Evolutionary conservation across 108 stramenopile species (phyloP).

Genomic region (Schizochytrium sp.): DNA sequence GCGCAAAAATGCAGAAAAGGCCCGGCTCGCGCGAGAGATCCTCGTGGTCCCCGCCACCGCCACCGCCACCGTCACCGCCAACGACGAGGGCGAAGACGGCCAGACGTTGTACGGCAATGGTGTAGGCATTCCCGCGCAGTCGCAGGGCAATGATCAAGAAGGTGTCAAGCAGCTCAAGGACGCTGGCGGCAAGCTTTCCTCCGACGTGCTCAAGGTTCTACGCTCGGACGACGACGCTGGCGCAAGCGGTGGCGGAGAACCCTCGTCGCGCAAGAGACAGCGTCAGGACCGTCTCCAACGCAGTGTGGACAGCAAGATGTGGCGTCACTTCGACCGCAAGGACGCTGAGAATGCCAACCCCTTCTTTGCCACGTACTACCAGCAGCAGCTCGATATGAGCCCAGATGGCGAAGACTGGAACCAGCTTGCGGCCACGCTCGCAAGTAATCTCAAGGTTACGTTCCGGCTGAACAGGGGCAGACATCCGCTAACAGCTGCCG

Average conservation of each 20-base stretch:
- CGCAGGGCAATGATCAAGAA: neutral
- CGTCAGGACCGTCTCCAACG: neutral
- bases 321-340: constrained; percentile 13
- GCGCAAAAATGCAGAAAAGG: neutral
- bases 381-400: neutral
- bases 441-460: neutral
- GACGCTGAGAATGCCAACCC: neutral
- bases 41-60: neutral
- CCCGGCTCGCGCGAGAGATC: neutral
- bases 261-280: neutral
- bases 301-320: neutral
- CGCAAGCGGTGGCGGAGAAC: too few species aligned
- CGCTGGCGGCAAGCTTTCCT: neutral
- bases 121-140: too few species aligned
- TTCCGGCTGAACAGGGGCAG: neutral
- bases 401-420: neutral
- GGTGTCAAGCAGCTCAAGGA: neutral
- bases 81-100: neutral
- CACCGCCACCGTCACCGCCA: neutral
- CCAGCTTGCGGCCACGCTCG: neutral
- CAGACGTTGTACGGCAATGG: too few species aligned
- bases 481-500: neutral
- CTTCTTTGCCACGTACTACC: neutral
- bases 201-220: neutral
- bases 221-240: neutral